Evolutionary conservation across 2,329 filamentous ascomycete genomes (phyloP), one percentile per base, ranked within the genome.

Genomic region (Aspergillus sp.): DNA sequence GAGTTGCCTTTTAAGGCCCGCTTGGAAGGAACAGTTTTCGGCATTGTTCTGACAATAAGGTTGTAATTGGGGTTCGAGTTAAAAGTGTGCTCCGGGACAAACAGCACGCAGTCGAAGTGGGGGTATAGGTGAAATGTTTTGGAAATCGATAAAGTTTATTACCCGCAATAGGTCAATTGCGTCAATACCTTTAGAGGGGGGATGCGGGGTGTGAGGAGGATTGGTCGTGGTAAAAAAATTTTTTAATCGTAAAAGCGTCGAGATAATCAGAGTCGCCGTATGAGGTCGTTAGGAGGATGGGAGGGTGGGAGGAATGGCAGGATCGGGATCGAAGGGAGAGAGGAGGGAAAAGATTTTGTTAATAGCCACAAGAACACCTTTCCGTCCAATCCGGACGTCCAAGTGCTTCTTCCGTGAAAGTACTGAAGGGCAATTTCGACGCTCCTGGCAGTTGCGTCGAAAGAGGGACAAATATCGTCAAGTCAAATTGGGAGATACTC

Each of bases 341-440:
- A 30, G 47, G 57, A 11, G 34, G 52, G 12, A 46, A 33, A 61
- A 54, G 50, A 39, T 44, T 54, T 57, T 58, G 58, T 37, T 51
- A 52, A 52, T 54, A 58, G 51, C 57, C 60, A 61, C 66, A 63
- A 69, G 70, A 75, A 66, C 72, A 76, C 73, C 70, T 73, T 69
- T 61, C 65, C 64, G 69, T 66, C 71, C 70, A 59, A 56, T 34
- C 60, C 57, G 71, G 71, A 74, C 70, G 67, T 65, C 57, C 60
- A 64, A 72, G 68, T 75, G 69, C 69, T 72, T 69, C 71, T 73
- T 72, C 69, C 62, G 63, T 70, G 63, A 72, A 68, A 70, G 73
- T 72, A 70, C 69, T 70, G 61, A 60, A 71, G 75, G 73, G 75
- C 83, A 87, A 86, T 87, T 88, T 84, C 82, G 86, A 89, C 86